Percentiles rank a stretch among this genome's conserved stretches.
Evolutionary conservation across 192 early-diverging fungal species (phyloP).

Genomic region (Mortierella antarctica): DNA sequence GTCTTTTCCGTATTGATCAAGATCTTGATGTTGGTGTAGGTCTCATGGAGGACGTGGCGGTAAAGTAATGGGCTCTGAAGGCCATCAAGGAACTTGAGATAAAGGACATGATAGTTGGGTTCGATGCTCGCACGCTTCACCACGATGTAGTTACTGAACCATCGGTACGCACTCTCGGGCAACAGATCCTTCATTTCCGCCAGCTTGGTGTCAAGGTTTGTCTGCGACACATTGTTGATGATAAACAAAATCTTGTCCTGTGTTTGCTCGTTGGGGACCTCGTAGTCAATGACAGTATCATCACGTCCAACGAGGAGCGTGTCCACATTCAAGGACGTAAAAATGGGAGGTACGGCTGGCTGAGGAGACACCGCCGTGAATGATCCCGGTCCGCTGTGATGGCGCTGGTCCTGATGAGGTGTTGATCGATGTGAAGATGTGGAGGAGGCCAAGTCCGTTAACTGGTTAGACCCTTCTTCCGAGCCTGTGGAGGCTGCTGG

Average conservation of each 20-base stretch:
- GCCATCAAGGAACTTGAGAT: conserved; percentile 85
- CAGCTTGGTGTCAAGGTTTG: conserved; percentile 85
- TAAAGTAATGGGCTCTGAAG: conserved; percentile 73
- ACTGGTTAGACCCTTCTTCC: conserved; percentile 32
- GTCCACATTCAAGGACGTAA: conserved; percentile 73
- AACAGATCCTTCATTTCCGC: conserved; percentile 82
- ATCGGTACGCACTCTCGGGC: conserved; percentile 69
- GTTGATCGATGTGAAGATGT: conserved; percentile 13
- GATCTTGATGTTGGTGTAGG: conserved; percentile 86
- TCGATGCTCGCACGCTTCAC: conserved; percentile 96
- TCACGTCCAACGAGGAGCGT: conserved; percentile 60
- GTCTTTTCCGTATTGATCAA: conserved; percentile 95
- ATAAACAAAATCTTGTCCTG: conserved; percentile 97
- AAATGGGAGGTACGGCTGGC: conserved; percentile 50
- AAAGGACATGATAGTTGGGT: conserved; percentile 96
- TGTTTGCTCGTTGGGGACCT: conserved; percentile 51
- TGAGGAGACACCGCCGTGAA: conserved; percentile 8
- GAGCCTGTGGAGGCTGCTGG: conserved; percentile 41
- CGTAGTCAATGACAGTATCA: conserved; percentile 48
- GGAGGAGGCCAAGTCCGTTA: conserved; percentile 40
- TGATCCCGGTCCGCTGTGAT: background rate
- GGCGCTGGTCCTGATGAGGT: conserved; percentile 23
- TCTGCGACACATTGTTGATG: conserved; percentile 93
- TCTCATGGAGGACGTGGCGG: conserved; percentile 88
- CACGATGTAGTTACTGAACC: conserved; percentile 97